A percentile compares a stretch with the other conserved stretches of the same genome.
Evolutionary conservation across 2,329 filamentous ascomycete species (phyloP).

Genomic region (Fusarium euwallaceae): DNA sequence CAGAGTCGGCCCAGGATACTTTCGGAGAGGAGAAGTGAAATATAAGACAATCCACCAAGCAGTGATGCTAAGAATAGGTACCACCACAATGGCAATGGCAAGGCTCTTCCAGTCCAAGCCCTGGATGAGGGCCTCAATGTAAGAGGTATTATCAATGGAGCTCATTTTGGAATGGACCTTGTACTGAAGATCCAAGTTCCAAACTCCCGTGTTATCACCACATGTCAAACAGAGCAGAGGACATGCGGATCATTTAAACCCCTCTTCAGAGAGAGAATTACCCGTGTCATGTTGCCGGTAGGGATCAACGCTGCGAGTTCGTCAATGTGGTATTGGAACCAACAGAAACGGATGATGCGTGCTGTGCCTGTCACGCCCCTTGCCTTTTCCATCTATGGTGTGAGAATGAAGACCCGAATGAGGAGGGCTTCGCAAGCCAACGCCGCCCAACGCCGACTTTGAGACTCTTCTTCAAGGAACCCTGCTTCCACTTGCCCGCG

Average conservation of each 20-base stretch:
- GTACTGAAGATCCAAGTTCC: neutral
- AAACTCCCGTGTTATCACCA: neutral
- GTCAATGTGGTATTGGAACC: slow-evolving; percentile 8
- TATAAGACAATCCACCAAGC: slow-evolving; percentile 33
- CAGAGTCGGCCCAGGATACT: slow-evolving; percentile 33
- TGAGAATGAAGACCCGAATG: neutral
- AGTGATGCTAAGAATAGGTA: slow-evolving; percentile 29
- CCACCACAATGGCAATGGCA: slow-evolving; percentile 5
- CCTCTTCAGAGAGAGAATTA: neutral
- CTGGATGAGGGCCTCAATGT: slow-evolving; percentile 13
- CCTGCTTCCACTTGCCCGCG: slow-evolving; percentile 2
- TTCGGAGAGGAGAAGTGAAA: slow-evolving; percentile 29
- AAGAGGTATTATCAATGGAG: slow-evolving; percentile 26
- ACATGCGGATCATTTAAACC: slow-evolving; percentile 11
- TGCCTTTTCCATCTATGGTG: neutral
- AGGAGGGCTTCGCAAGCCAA: neutral
- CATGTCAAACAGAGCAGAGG: neutral
- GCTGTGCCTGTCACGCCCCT: neutral
- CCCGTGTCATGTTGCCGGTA: neutral
- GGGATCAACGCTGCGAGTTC: neutral
- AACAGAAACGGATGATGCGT: neutral
- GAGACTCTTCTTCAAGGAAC: neutral
- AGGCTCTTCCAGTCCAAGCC: slow-evolving; percentile 27
- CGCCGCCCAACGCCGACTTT: neutral
- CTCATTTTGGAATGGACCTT: slow-evolving; percentile 20